Conservation (phyloP, 345 rosid genomes). For the Salix dunnii region DNA sequence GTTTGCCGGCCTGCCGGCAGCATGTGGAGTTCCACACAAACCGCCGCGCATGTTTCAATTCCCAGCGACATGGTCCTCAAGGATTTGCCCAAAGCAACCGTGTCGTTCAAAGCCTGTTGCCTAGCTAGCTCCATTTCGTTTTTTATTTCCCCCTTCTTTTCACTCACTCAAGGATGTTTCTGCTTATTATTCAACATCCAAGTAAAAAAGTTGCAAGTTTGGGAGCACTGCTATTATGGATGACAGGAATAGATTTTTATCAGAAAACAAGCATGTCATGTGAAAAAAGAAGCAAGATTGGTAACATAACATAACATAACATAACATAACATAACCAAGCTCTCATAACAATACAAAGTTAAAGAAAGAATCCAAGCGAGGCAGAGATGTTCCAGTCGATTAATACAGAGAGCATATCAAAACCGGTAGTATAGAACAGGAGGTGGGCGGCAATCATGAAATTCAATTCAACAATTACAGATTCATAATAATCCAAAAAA, state of each 20-base stretch:
- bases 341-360: neutral
- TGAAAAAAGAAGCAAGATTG: neutral
- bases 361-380: conserved; percentile 11
- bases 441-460: conserved; percentile 16
- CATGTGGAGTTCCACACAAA: neutral
- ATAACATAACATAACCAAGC: conserved; percentile 10
- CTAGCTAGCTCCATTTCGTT: neutral
- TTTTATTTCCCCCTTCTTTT: no score
- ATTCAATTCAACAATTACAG: conserved; percentile 25
- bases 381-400: conserved; percentile 22
- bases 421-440: conserved; percentile 19
- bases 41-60: neutral
- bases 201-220: no score
- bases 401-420: conserved; percentile 35
- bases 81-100: neutral
- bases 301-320: conserved; percentile 2
- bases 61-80: neutral
- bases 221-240: neutral
- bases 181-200: neutral
- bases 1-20: neutral
- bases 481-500: conserved; percentile 31
- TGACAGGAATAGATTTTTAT: neutral
- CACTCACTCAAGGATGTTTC: neutral
- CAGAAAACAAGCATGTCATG: conserved; percentile 10
- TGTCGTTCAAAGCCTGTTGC: neutral